Evolutionary conservation across 208 protist genomes (phyloP).

Genomic region (Trypanosoma grayi): DNA sequence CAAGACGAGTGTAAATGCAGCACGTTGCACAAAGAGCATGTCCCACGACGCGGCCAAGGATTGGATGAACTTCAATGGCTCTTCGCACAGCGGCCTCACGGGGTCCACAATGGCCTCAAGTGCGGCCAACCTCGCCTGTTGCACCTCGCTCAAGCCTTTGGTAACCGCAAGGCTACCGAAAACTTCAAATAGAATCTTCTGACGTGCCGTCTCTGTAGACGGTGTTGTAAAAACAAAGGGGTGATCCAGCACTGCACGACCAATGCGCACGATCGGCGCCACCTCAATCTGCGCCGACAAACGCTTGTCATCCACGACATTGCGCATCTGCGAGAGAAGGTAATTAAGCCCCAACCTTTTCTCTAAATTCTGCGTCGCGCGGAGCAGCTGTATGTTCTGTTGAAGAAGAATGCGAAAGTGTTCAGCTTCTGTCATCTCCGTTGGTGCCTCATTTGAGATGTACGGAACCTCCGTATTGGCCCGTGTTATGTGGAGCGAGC

Average conservation of each 20-base stretch:
- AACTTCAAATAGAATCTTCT: slow-evolving; percentile 28
- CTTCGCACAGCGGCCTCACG: slow-evolving; percentile 38
- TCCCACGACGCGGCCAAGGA: slow-evolving; percentile 55
- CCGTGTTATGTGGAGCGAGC: background rate
- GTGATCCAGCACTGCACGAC: slow-evolving; percentile 46
- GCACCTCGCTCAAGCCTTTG: slow-evolving; percentile 21
- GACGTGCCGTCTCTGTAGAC: slow-evolving; percentile 35
- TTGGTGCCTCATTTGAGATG: background rate
- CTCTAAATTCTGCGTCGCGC: slow-evolving; percentile 34
- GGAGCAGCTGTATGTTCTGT: slow-evolving; percentile 52
- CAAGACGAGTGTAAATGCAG: slow-evolving; percentile 55
- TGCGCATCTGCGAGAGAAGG: slow-evolving; percentile 54
- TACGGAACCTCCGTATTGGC: background rate
- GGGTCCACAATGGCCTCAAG: slow-evolving; percentile 41
- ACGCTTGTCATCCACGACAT: slow-evolving; percentile 19
- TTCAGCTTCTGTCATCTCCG: slow-evolving; percentile 31
- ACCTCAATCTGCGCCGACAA: slow-evolving; percentile 45
- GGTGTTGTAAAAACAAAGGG: slow-evolving; percentile 54
- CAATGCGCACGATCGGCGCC: slow-evolving; percentile 43
- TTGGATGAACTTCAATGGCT: slow-evolving; percentile 47
- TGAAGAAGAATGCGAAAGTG: slow-evolving; percentile 53
- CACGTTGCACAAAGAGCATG: slow-evolving; percentile 45
- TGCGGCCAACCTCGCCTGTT: slow-evolving; percentile 25
- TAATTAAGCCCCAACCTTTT: slow-evolving; percentile 55
- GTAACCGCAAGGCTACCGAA: slow-evolving; percentile 11